Percentiles rank a stretch among this genome's conserved stretches.
These are phyloP conservation scores for Tuber umbilicatum DNA, from an alignment of 495 filamentous ascomycete species.

Conservation along the genomic window DNA sequence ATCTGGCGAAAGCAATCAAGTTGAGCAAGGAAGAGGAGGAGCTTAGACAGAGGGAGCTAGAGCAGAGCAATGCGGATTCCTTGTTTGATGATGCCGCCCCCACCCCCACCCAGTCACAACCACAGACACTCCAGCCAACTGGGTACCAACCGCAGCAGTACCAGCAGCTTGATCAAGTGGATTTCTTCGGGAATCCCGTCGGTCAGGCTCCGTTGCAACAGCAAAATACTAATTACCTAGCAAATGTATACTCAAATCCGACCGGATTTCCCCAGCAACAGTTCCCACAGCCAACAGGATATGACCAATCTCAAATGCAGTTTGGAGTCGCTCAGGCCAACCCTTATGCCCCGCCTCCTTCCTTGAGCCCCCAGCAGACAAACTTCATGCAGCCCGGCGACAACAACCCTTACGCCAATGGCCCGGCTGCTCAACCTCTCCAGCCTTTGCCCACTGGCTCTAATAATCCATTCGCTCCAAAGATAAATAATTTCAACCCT, in stretches of 20 bases:
- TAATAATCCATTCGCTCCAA: slow-evolving; percentile 84
- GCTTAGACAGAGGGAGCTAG: slow-evolving; percentile 75
- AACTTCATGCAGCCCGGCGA: slow-evolving; percentile 59
- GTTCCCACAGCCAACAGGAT: slow-evolving; percentile 47
- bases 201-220: slow-evolving; percentile 50
- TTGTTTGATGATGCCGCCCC: slow-evolving; percentile 72
- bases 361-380: slow-evolving; percentile 47
- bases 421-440: slow-evolving; percentile 49
- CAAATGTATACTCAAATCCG: slow-evolving; percentile 72
- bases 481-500: slow-evolving; percentile 47
- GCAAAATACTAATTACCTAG: slow-evolving; percentile 76
- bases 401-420: slow-evolving; percentile 75
- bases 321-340: slow-evolving; percentile 62
- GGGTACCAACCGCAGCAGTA: slow-evolving; percentile 55
- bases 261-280: slow-evolving; percentile 60
- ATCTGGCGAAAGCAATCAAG: slow-evolving; percentile 90
- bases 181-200: slow-evolving; percentile 94
- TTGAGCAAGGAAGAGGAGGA: slow-evolving; percentile 89
- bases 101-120: slow-evolving; percentile 48
- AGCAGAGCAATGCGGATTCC: slow-evolving; percentile 76
- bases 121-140: slow-evolving; percentile 63
- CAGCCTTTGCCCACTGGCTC: slow-evolving; percentile 74
- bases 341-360: slow-evolving; percentile 55
- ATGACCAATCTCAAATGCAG: slow-evolving; percentile 48
- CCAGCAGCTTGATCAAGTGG: slow-evolving; percentile 88